Evolutionary conservation across 2,329 filamentous ascomycete genomes (phyloP), one percentile per base, ranked within the genome.

Genomic region (Rutstroemia sydowiana): DNA sequence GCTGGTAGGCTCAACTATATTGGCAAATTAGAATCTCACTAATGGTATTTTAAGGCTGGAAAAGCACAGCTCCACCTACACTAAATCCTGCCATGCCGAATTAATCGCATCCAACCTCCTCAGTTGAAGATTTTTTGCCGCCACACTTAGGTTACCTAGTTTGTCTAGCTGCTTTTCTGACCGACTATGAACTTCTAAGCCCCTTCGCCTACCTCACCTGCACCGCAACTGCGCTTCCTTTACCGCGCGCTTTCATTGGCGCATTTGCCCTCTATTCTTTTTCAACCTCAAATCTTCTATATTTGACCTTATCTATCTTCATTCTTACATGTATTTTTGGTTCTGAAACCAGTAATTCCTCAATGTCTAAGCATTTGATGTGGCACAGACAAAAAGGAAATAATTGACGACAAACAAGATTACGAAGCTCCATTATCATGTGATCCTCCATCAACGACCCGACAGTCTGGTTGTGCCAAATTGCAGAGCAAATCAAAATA

Each of bases 91-190:
- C 40, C 18, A 9, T 40, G 44, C 31, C 40, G 40, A 30, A 50
- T 20, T 50, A 45, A 16, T 41, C 48, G 41, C 32, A 20, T 18
- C 13, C 48, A n/a, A n/a, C 31, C 48, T 45, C 36, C 34, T 23
- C 30, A 31, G 36, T 45, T 45, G 48, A 51, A 51, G 48, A 45
- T 23, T 18, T 31, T 28, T 45, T 51, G 41, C 31, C 41, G 48
- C 41, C 23, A 23, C 21, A 21, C 36, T 23, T 51, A n/a, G n/a
- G n/a, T n/a, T n/a, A n/a, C n/a, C n/a, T n/a, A n/a, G n/a, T n/a
- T n/a, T n/a, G n/a, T n/a, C n/a, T n/a, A n/a, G n/a, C n/a, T n/a
- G n/a, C n/a, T n/a, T n/a, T n/a, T n/a, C n/a, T n/a, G n/a, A n/a
- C n/a, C n/a, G n/a, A n/a, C n/a, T n/a, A n/a, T n/a, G n/a, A n/a